Evolutionary conservation across 768 basidiomycete species (phyloP).

Genomic region (Suillus sp.): DNA sequence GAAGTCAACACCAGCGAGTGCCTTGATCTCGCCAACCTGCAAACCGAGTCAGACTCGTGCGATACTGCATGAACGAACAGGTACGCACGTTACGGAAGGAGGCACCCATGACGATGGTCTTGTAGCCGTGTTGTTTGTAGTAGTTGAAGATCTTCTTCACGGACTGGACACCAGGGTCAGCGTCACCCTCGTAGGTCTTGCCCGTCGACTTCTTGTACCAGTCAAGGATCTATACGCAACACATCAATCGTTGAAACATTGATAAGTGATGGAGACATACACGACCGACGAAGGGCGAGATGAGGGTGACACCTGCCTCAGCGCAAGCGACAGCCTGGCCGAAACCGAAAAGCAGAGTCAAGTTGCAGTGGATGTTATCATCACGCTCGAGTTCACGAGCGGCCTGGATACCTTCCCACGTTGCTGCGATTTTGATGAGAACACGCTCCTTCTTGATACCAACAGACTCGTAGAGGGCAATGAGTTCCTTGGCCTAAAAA

Average conservation of each 20-base stretch:
- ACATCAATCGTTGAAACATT: conserved; percentile 14
- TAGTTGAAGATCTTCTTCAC: conserved; percentile 99
- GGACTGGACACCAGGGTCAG: conserved; percentile 94
- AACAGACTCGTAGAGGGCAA: conserved; percentile 90
- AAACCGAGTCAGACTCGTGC: conserved; percentile 10
- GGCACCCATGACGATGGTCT: conserved; percentile 99
- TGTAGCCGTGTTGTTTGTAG: conserved; percentile 98
- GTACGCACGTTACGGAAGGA: conserved; percentile 93
- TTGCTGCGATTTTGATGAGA: conserved; percentile 98
- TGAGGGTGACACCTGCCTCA: conserved; percentile 96
- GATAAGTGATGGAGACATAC: conserved; percentile 48
- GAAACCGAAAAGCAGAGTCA: conserved; percentile 98
- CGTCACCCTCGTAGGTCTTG: conserved; percentile 85
- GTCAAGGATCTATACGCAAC: conserved; percentile 78
- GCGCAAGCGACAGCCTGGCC: conserved; percentile 98
- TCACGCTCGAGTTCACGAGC: conserved; percentile 93
- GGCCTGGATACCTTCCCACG: conserved; percentile 99
- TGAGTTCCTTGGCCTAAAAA: conserved; percentile 75
- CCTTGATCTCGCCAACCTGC: conserved; percentile 88
- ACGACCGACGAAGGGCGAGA: conserved; percentile 99
- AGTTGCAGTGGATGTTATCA: conserved; percentile 96
- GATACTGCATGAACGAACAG: conserved; percentile 10
- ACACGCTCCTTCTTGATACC: conserved; percentile 94
- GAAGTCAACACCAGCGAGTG: conserved; percentile 96
- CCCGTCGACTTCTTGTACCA: conserved; percentile 97